Conservation (phyloP, 306 rosid genomes). For the Astragalus glycyphyllos region DNA sequence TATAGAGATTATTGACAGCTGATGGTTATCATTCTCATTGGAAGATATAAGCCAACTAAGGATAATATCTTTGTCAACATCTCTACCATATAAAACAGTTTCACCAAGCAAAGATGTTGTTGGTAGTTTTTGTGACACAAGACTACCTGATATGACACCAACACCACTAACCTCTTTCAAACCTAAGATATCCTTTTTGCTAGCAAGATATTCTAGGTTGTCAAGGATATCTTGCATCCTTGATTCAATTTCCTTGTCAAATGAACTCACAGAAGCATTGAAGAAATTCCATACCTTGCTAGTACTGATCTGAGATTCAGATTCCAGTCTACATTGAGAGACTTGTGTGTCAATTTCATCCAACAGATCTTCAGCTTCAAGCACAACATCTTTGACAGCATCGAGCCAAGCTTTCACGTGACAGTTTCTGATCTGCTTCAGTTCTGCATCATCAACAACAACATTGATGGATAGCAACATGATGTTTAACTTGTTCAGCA, state of each 20-base stretch:
- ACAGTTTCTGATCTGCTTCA: slow-evolving; percentile 1
- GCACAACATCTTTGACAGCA: slow-evolving; percentile 24
- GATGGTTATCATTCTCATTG: neutral
- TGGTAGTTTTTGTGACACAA: neutral
- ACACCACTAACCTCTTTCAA: slow-evolving; percentile 2
- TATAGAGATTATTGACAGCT: neutral
- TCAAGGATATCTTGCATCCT: slow-evolving; percentile 30
- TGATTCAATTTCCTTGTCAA: slow-evolving; percentile 32
- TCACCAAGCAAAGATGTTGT: slow-evolving; percentile 13
- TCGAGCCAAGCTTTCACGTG: slow-evolving; percentile 23
- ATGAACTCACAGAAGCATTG: neutral
- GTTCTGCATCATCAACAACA: slow-evolving; percentile 38
- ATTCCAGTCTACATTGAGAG: neutral
- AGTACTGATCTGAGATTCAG: neutral
- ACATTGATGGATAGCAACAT: slow-evolving; percentile 10
- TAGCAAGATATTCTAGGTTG: slow-evolving; percentile 15
- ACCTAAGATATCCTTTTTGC: slow-evolving; percentile 30
- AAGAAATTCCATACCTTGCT: slow-evolving; percentile 20
- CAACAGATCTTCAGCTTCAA: slow-evolving; percentile 28
- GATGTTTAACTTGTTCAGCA: slow-evolving; percentile 6
- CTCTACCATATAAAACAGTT: slow-evolving; percentile 4
- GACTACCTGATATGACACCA: neutral
- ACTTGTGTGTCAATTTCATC: slow-evolving; percentile 26
- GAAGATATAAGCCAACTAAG: neutral
- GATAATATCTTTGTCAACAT: neutral